A percentile compares a stretch with the other conserved stretches of the same genome.
These are phyloP conservation scores for Tolypocladium cylindrosporum DNA, from an alignment of 2,329 filamentous ascomycete species.

Conservation along the genomic window DNA sequence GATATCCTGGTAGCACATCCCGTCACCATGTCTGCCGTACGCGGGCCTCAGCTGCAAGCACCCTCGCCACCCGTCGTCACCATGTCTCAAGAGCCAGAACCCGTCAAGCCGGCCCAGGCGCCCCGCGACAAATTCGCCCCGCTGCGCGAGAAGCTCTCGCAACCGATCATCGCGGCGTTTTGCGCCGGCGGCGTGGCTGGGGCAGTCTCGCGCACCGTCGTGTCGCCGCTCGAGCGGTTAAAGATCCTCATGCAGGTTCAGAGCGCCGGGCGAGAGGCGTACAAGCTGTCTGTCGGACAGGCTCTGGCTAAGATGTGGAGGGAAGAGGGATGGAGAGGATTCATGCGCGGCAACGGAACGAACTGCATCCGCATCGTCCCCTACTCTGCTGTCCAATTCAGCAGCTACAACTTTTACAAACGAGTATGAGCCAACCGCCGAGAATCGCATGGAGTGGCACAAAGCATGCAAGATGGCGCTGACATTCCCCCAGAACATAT, in stretches of 20 bases:
- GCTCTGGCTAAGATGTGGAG: slow-evolving; percentile 91
- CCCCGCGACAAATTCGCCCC: slow-evolving; percentile 14
- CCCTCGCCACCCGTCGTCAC: slow-evolving; percentile 2
- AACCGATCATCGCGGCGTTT: slow-evolving; percentile 84
- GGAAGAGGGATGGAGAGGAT: slow-evolving; percentile 93
- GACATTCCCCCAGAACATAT: slow-evolving; percentile 47
- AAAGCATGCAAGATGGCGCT: not conserved
- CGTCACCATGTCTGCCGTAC: slow-evolving; percentile 20
- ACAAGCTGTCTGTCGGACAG: slow-evolving; percentile 83
- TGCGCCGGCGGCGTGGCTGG: slow-evolving; percentile 89
- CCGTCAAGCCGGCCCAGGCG: slow-evolving; percentile 15
- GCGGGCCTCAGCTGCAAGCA: slow-evolving; percentile 8
- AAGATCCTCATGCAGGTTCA: slow-evolving; percentile 99
- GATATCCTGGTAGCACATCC: slow-evolving; percentile 4
- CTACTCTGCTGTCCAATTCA: slow-evolving; percentile 96
- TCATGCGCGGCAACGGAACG: slow-evolving; percentile 96
- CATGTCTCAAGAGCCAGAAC: slow-evolving; percentile 15
- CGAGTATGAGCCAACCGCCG: slow-evolving; percentile 44
- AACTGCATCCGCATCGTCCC: slow-evolving; percentile 98
- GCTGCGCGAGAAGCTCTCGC: slow-evolving; percentile 49
- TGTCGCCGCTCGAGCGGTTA: slow-evolving; percentile 87
- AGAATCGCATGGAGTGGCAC: not conserved
- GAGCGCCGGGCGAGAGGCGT: slow-evolving; percentile 80
- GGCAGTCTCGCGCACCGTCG: slow-evolving; percentile 93
- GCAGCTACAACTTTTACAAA: slow-evolving; percentile 96